Conservation (phyloP, 176 grass and related monocot species). For the Rhipidocladum racemiflorum region DNA sequence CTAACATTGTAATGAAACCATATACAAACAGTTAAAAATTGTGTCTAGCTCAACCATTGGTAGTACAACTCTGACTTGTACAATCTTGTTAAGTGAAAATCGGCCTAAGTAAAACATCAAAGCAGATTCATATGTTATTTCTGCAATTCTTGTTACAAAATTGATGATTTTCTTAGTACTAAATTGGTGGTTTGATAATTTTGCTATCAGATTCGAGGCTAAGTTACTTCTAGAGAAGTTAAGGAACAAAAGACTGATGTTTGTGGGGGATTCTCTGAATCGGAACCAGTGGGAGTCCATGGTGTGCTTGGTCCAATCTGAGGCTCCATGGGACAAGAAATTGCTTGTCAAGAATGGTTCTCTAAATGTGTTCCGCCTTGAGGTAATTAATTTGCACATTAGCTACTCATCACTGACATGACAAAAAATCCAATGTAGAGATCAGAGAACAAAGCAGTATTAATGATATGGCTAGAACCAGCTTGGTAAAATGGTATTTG, state of each 20-base stretch:
- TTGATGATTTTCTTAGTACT: neutral
- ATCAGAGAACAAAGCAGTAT: neutral
- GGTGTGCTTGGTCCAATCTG: slow-evolving; percentile 69
- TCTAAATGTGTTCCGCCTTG: slow-evolving; percentile 58
- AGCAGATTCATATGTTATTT: neutral
- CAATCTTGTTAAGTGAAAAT: slow-evolving; percentile 2
- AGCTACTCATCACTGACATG: neutral
- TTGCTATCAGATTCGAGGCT: slow-evolving; percentile 49
- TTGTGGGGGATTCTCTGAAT: slow-evolving; percentile 75
- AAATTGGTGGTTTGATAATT: neutral
- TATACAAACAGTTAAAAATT: neutral
- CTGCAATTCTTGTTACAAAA: neutral
- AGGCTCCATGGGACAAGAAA: slow-evolving; percentile 52
- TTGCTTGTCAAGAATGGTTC: slow-evolving; percentile 69
- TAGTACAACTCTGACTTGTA: neutral
- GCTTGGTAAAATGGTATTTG: neutral
- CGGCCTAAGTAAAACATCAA: neutral
- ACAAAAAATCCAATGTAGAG: neutral
- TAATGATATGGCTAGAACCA: slow-evolving; percentile 3
- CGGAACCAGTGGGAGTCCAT: slow-evolving; percentile 86
- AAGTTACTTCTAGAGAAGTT: slow-evolving; percentile 55
- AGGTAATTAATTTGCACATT: slow-evolving; percentile 32
- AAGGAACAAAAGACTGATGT: slow-evolving; percentile 68
- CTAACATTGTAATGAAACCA: neutral
- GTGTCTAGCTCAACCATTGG: neutral